A percentile compares a stretch with the other conserved stretches of the same genome.
Evolutionary conservation across 768 basidiomycete species (phyloP).

Genomic region (Auricularia auricula-judae): DNA sequence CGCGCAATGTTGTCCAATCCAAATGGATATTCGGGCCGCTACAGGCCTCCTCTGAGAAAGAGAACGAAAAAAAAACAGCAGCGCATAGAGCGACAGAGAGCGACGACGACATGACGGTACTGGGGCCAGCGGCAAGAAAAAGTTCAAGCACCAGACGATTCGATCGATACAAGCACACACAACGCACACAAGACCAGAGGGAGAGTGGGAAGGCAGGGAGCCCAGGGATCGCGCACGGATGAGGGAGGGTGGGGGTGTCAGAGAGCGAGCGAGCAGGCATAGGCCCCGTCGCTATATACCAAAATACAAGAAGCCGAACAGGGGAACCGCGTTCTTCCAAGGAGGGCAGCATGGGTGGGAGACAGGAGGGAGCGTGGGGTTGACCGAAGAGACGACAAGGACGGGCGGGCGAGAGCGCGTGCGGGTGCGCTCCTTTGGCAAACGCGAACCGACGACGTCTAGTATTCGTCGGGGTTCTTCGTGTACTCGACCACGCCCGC

Average conservation of each 20-base stretch:
- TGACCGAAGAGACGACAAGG: not conserved
- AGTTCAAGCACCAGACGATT: not conserved
- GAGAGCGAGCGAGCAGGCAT: not conserved
- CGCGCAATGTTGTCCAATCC: not conserved
- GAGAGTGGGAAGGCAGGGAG: not conserved
- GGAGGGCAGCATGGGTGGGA: not conserved
- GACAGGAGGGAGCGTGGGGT: not conserved
- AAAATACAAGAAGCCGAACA: not conserved
- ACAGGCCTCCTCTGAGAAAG: not conserved
- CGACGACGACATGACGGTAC: not conserved
- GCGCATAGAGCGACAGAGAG: not conserved
- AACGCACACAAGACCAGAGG: not conserved
- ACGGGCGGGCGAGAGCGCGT: not conserved
- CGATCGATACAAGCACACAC: not conserved
- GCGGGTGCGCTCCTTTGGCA: not conserved
- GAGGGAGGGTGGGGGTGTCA: not conserved
- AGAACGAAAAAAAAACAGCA: not conserved
- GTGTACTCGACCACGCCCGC: not conserved
- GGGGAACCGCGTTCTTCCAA: no score
- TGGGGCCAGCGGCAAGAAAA: not conserved
- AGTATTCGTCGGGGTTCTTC: slow-evolving; percentile 1
- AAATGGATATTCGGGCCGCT: not conserved
- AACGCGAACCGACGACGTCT: not conserved
- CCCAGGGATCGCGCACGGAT: not conserved
- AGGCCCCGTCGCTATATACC: not conserved